phyloP scores from a whole-genome alignment of 306 rosid species.

The Vicia villosa region DNA sequence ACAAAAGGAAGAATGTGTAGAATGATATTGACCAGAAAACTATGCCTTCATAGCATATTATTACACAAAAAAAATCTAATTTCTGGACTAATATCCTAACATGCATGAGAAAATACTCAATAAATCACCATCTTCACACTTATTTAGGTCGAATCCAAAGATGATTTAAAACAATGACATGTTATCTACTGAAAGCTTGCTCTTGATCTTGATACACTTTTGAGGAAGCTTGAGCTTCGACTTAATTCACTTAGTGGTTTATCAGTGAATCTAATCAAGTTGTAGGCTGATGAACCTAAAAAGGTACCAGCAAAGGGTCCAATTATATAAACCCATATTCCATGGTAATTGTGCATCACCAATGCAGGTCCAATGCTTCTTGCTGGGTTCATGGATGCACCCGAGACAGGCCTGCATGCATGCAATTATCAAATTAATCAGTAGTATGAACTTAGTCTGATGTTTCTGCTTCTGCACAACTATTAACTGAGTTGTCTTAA shows the following conservation, averaged over 20 bases:
- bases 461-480: too few relatives aligned
- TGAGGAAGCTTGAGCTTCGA: slow-evolving; percentile 41
- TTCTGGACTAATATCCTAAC: neutral
- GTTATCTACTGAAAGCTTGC: slow-evolving; percentile 1
- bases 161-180: neutral
- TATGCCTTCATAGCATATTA: neutral
- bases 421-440: slow-evolving; percentile 6
- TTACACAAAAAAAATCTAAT: neutral
- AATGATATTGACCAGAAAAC: neutral
- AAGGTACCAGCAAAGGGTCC: slow-evolving; percentile 60
- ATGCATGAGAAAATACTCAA: neutral
- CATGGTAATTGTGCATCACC: slow-evolving; percentile 42
- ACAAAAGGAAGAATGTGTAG: neutral
- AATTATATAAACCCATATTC: slow-evolving; percentile 53
- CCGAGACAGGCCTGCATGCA: slow-evolving; percentile 63
- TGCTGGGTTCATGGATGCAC: slow-evolving; percentile 79
- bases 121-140: neutral
- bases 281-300: slow-evolving; percentile 53
- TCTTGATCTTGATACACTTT: slow-evolving; percentile 39
- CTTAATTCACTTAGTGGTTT: slow-evolving; percentile 56
- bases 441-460: too few relatives aligned
- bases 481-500: too few relatives aligned
- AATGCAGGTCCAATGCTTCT: slow-evolving; percentile 77
- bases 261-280: slow-evolving; percentile 52
- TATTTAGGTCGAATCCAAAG: neutral